phyloP scores from a whole-genome alignment of 305 asterid genomes.

The Nicotiana rustica region DNA sequence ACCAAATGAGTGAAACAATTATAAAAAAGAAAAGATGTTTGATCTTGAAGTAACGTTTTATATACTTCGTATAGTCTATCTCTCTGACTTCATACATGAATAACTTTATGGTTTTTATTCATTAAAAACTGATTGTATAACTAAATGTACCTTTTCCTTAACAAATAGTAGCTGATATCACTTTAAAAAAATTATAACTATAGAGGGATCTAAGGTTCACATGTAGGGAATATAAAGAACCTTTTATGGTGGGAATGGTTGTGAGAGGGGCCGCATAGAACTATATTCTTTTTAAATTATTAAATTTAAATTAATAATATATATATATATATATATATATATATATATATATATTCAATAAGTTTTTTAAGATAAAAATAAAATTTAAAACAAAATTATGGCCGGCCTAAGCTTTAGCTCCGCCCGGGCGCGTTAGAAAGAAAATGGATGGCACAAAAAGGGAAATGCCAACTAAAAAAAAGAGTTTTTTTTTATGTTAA shows the following conservation, averaged over 20 bases:
- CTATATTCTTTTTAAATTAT: too few relatives aligned
- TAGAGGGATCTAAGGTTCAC: background rate
- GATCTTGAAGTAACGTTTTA: background rate
- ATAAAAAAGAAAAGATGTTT: background rate
- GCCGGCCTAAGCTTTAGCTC: too few relatives aligned
- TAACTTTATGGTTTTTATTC: background rate
- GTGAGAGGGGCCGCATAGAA: constrained; percentile 10
- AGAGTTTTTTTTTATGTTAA: constrained; percentile 32
- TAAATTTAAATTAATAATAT: too few relatives aligned
- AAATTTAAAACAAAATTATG: too few relatives aligned
- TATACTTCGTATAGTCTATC: background rate
- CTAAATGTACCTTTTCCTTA: background rate
- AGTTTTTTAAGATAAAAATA: too few relatives aligned
- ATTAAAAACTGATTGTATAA: background rate
- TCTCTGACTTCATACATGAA: background rate
- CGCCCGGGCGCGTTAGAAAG: constrained; percentile 40
- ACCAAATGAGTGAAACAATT: background rate
- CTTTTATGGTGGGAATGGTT: constrained; percentile 45
- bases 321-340: too few relatives aligned
- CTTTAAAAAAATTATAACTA: background rate
- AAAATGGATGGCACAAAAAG: constrained; percentile 56
- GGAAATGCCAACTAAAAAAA: constrained; percentile 56
- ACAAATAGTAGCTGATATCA: background rate
- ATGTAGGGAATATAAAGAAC: constrained; percentile 19
- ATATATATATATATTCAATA: too few relatives aligned